These are phyloP conservation scores for Myriosclerotinia duriaeana DNA, from an alignment of 2,329 filamentous ascomycete species.

Conservation along the genomic window DNA sequence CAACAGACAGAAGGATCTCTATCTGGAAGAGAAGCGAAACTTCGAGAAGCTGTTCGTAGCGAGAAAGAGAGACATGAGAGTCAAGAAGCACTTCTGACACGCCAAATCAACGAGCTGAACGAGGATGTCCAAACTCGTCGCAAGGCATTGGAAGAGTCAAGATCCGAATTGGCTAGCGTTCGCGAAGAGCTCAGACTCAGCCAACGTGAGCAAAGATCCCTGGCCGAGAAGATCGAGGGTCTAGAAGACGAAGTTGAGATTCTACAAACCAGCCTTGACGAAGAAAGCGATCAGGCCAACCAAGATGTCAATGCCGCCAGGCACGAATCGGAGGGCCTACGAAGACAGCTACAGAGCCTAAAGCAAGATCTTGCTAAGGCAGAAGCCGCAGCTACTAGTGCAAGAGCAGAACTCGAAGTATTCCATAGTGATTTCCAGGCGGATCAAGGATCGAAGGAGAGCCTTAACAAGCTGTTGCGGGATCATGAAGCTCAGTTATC, in stretches of 20 bases:
- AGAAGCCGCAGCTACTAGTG: constrained; percentile 36
- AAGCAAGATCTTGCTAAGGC: constrained; percentile 40
- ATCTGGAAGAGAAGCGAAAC: constrained; percentile 64
- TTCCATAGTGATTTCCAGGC: constrained; percentile 37
- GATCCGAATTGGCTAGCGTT: constrained; percentile 63
- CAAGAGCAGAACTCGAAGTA: constrained; percentile 37
- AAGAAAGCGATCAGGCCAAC: constrained; percentile 61
- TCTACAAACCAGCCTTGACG: constrained; percentile 56
- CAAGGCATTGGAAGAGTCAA: constrained; percentile 62
- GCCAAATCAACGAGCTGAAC: constrained; percentile 74
- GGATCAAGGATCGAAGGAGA: constrained; percentile 47
- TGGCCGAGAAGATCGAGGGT: constrained; percentile 64
- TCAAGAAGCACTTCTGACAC: constrained; percentile 67
- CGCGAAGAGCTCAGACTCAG: constrained; percentile 70
- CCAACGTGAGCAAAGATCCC: constrained; percentile 60
- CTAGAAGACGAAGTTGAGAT: constrained; percentile 77
- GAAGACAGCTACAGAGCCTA: constrained; percentile 45
- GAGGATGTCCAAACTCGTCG: constrained; percentile 68
- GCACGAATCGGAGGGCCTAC: constrained; percentile 45
- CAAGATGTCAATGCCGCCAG: constrained; percentile 48
- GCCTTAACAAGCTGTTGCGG: constrained; percentile 56
- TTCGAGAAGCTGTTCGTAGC: constrained; percentile 67
- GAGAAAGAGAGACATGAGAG: constrained; percentile 70
- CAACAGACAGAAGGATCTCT: constrained; percentile 66
- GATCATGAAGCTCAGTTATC: constrained; percentile 59